Evolutionary conservation across 768 basidiomycete genomes (phyloP).

Genomic region (Auriscalpium vulgare): DNA sequence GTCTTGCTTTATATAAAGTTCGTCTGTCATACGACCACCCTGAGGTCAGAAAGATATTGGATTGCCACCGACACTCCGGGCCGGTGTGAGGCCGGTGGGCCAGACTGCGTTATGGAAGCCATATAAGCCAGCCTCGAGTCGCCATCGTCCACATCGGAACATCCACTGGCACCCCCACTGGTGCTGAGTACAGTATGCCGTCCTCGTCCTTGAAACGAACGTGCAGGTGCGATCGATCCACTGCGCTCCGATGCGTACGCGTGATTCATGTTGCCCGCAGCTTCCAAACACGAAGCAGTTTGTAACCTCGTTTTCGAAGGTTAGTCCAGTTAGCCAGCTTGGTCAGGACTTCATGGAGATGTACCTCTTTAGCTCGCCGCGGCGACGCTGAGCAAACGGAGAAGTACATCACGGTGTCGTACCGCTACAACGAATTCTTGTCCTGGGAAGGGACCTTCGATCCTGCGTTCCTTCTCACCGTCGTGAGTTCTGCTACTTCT

Average conservation of each 20-base stretch:
- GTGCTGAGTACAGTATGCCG: constrained; percentile 3
- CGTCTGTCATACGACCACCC: too few relatives aligned
- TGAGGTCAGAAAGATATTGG: too few relatives aligned
- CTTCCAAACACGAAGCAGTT: constrained; percentile 1
- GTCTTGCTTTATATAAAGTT: too few relatives aligned
- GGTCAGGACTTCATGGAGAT: background rate
- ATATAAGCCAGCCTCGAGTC: background rate
- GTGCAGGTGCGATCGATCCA: constrained; percentile 4
- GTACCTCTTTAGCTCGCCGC: constrained; percentile 38
- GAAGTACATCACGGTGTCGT: constrained; percentile 42
- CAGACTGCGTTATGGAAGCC: background rate
- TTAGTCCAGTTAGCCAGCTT: background rate
- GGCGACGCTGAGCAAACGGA: constrained; percentile 45
- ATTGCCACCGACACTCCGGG: too few relatives aligned
- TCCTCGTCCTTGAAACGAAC: constrained; percentile 9
- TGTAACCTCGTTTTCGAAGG: constrained; percentile 10
- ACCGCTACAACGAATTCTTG: constrained; percentile 50
- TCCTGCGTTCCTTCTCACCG: constrained; percentile 50
- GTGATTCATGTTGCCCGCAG: background rate
- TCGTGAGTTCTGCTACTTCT: constrained; percentile 35
- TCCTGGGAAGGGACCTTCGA: constrained; percentile 57
- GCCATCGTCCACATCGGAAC: background rate
- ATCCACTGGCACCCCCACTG: background rate
- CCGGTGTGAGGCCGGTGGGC: background rate
- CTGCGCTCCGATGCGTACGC: background rate